These are phyloP conservation scores for Acaromyces ingoldii DNA, from an alignment of 1,284 basidiomycete genomes.

Conservation along the genomic window DNA sequence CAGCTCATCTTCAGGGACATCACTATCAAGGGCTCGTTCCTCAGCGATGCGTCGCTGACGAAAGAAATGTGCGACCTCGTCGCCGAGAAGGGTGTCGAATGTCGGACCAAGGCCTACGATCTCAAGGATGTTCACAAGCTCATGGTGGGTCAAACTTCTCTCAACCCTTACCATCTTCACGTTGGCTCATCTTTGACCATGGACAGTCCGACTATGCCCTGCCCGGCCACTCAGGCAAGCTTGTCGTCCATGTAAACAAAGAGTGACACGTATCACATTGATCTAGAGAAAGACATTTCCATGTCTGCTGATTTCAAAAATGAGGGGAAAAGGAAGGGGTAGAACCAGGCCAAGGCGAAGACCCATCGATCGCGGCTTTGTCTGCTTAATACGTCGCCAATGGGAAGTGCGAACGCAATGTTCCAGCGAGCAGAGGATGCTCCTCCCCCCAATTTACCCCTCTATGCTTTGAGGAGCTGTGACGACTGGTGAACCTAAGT, in stretches of 20 bases:
- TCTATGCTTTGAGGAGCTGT: no score
- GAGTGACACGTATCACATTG: no score
- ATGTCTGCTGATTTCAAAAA: no score
- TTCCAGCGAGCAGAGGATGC: no score
- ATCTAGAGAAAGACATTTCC: no score
- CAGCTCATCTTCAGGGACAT: constrained; percentile 15
- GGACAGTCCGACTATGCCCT: constrained; percentile 2
- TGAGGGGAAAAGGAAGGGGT: no score
- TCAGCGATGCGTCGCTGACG: constrained; percentile 2
- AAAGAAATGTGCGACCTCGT: constrained; percentile 14
- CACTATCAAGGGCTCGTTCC: constrained; percentile 9
- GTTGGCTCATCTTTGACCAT: background rate
- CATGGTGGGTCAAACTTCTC: constrained; percentile 5
- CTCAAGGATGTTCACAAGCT: constrained; percentile 16
- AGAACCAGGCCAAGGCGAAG: no score
- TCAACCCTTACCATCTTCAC: background rate
- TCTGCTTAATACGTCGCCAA: no score
- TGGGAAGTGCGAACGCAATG: no score
- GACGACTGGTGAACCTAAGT: no score
- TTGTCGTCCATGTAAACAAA: constrained; percentile 4
- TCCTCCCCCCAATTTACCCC: no score
- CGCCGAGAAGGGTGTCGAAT: constrained; percentile 13
- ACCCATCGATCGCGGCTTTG: no score
- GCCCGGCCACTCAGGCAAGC: constrained; percentile 7
- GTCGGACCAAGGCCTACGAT: constrained; percentile 9